A percentile compares a stretch with the other conserved stretches of the same genome.
phyloP scores from a whole-genome alignment of 2,329 filamentous ascomycete genomes.

The Trichoderma sp. region DNA sequence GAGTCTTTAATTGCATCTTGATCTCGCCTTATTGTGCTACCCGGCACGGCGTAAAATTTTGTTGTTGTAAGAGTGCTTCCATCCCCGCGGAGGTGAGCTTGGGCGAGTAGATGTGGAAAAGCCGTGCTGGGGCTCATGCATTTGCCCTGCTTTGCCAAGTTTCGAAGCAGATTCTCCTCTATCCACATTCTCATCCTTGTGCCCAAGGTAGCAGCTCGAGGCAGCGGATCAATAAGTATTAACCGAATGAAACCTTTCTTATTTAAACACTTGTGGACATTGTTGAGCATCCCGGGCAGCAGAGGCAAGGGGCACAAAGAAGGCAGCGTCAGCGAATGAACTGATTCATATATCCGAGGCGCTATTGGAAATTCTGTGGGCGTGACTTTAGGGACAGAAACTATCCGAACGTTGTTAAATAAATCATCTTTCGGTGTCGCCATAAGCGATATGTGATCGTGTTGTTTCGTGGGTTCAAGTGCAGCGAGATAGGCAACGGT shows the following conservation, averaged over 20 bases:
- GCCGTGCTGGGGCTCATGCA: slow-evolving; percentile 62
- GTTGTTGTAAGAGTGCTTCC: slow-evolving; percentile 54
- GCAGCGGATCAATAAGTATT: slow-evolving; percentile 65
- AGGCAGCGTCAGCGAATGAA: slow-evolving; percentile 60
- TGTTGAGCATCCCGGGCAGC: slow-evolving; percentile 59
- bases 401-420: slow-evolving; percentile 47
- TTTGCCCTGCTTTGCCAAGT: slow-evolving; percentile 61
- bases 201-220: slow-evolving; percentile 59
- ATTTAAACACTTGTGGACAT: slow-evolving; percentile 60
- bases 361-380: slow-evolving; percentile 45
- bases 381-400: slow-evolving; percentile 46
- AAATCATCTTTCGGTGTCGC: slow-evolving; percentile 44
- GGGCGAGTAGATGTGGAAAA: slow-evolving; percentile 62
- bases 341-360: slow-evolving; percentile 51
- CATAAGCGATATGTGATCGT: slow-evolving; percentile 52
- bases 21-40: slow-evolving; percentile 34
- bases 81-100: slow-evolving; percentile 55
- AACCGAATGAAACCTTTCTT: slow-evolving; percentile 61
- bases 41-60: slow-evolving; percentile 53
- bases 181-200: slow-evolving; percentile 64
- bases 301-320: slow-evolving; percentile 60
- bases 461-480: slow-evolving; percentile 44
- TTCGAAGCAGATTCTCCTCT: slow-evolving; percentile 61
- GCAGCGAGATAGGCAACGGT: slow-evolving; percentile 56
- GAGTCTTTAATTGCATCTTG: background rate